A percentile compares a stretch with the other conserved stretches of the same genome.
Evolutionary conservation across 129 eudicot genomes (phyloP).

Genomic region (Ambrosia artemisiifolia): DNA sequence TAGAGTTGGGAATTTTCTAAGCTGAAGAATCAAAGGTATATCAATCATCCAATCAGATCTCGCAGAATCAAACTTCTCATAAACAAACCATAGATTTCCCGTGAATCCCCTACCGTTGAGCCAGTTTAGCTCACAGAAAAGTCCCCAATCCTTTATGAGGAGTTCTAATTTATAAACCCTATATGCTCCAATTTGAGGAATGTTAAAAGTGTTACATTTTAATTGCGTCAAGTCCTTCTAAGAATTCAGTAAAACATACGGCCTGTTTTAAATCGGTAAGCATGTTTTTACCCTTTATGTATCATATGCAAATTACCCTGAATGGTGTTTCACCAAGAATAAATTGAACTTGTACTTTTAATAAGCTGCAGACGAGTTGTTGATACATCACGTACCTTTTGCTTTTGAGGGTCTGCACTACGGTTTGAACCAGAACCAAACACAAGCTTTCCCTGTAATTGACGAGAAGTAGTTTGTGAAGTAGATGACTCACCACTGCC

Average conservation of each 20-base stretch:
- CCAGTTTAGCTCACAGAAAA: neutral
- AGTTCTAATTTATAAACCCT: neutral
- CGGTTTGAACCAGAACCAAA: conserved; percentile 75
- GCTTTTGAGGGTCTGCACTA: conserved; percentile 65
- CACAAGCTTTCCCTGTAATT: conserved; percentile 85
- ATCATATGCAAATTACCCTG: neutral
- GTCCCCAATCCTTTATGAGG: neutral
- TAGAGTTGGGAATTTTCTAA: neutral
- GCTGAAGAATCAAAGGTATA: neutral
- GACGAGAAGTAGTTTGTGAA: conserved; percentile 63
- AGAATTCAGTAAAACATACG: neutral
- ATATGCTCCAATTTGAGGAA: neutral
- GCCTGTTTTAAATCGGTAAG: too few species aligned
- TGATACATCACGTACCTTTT: conserved; percentile 72
- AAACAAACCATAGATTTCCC: neutral
- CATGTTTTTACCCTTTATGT: too few species aligned
- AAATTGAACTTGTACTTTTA: neutral
- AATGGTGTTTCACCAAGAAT: neutral
- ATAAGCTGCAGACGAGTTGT: neutral
- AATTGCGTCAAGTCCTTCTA: neutral
- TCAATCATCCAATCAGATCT: neutral
- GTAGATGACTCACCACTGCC: conserved; percentile 45
- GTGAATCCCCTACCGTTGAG: neutral
- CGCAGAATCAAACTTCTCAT: neutral
- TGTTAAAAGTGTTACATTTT: neutral